phyloP scores from a whole-genome alignment of 75 land plant species.

The Cryptomeria japonica region DNA sequence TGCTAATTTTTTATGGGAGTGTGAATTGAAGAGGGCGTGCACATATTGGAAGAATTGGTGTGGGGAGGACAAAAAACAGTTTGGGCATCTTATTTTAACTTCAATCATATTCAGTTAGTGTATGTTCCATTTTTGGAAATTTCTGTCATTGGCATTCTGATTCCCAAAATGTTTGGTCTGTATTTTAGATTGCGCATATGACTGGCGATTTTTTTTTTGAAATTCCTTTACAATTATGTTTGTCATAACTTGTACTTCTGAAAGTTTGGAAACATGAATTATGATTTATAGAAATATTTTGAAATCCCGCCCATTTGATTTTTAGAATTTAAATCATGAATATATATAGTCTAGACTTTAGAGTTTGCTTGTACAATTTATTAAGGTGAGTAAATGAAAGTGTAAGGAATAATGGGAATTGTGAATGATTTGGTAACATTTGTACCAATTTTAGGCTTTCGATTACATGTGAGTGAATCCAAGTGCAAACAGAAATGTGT shows the following conservation, averaged over 20 bases:
- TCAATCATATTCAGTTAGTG: neutral
- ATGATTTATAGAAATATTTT: neutral
- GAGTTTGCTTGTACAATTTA: neutral
- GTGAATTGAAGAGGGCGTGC: neutral
- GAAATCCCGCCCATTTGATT: neutral
- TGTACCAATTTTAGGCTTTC: neutral
- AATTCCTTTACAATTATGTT: neutral
- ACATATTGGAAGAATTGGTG: neutral
- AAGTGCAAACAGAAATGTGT: neutral
- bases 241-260: neutral
- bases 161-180: neutral
- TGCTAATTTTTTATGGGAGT: neutral
- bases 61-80: neutral
- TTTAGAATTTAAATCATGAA: neutral
- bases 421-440: neutral
- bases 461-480: neutral
- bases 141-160: neutral
- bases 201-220: neutral
- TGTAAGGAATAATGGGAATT: neutral
- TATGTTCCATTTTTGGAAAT: neutral
- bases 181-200: neutral
- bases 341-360: neutral
- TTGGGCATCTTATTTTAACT: neutral
- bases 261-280: neutral
- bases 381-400: neutral